These are phyloP conservation scores for Suhomyces sp. DNA, from an alignment of 805 yeast genomes.

Conservation along the genomic window DNA sequence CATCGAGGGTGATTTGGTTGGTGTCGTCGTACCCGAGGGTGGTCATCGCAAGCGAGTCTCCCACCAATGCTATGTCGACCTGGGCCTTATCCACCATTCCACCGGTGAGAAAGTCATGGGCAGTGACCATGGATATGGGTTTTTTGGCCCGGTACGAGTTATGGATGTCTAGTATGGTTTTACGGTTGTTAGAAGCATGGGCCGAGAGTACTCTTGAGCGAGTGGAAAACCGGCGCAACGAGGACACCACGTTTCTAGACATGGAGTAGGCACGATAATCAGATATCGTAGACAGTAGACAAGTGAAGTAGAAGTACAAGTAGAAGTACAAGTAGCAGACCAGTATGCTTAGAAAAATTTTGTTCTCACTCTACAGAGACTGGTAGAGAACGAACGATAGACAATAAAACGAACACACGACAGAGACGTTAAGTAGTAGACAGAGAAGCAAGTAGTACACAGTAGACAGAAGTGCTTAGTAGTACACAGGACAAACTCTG, in stretches of 20 bases:
- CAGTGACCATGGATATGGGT: constrained; percentile 59
- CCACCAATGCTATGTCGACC: constrained; percentile 72
- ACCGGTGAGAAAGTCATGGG: constrained; percentile 82
- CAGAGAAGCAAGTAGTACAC: no score
- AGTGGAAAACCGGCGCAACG: constrained; percentile 4
- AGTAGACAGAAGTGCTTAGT: no score
- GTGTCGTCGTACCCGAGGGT: constrained; percentile 79
- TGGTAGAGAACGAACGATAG: no score
- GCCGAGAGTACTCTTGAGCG: constrained; percentile 7
- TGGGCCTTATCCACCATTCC: constrained; percentile 62
- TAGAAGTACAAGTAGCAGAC: no score
- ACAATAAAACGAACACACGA: no score
- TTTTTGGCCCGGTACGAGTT: constrained; percentile 10
- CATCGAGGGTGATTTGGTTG: constrained; percentile 70
- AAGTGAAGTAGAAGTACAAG: no score
- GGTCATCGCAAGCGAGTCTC: constrained; percentile 93
- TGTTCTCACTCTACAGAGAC: no score
- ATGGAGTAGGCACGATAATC: no score
- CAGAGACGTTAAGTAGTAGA: no score
- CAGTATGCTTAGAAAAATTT: no score
- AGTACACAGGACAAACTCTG: no score
- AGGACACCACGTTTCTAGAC: neutral
- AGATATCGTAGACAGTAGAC: no score
- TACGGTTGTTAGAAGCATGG: constrained; percentile 5
- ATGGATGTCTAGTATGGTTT: constrained; percentile 11